These are phyloP conservation scores for Aspergillus bertholletiae DNA, from an alignment of 495 filamentous ascomycete species.

Conservation along the genomic window DNA sequence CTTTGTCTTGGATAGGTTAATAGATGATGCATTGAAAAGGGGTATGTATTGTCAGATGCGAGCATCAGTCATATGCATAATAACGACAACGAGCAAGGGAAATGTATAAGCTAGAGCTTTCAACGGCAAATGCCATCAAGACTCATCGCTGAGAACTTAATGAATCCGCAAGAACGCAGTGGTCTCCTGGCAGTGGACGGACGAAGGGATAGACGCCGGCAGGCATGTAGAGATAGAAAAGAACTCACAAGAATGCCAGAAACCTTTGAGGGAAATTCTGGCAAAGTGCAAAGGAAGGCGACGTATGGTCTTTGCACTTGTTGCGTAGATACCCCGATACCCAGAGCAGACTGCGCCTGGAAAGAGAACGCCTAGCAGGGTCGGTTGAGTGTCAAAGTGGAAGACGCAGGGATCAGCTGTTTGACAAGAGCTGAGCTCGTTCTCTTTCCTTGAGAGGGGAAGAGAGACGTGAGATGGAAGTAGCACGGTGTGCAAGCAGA, in stretches of 20 bases:
- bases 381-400: background rate
- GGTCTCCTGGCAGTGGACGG: background rate
- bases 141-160: background rate
- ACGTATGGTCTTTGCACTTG: background rate
- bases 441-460: background rate
- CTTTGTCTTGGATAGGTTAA: background rate
- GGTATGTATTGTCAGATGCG: background rate
- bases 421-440: background rate
- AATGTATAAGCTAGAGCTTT: background rate
- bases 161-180: background rate
- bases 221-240: background rate
- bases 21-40: background rate
- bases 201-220: background rate
- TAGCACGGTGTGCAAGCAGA: background rate
- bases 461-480: constrained; percentile 7
- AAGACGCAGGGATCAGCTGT: background rate
- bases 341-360: background rate
- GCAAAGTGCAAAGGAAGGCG: background rate
- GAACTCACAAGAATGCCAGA: background rate
- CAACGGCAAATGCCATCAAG: background rate
- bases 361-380: background rate
- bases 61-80: background rate
- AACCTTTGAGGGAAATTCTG: background rate
- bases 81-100: background rate
- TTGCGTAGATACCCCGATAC: background rate